Evolutionary conservation across 1,139 yeast genomes (phyloP).

Genomic region (Pichia sp.): DNA sequence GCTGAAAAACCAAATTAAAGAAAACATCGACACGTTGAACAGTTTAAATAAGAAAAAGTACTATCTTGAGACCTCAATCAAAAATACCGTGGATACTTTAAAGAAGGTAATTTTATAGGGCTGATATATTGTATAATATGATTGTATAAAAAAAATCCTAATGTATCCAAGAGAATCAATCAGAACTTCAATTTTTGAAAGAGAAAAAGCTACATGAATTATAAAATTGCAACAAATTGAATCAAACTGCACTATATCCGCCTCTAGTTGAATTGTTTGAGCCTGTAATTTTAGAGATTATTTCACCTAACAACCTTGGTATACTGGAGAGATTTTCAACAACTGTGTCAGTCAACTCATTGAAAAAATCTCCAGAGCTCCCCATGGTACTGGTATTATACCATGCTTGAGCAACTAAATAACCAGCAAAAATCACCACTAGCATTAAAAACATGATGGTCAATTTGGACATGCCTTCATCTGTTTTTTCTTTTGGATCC

Average conservation of each 20-base stretch:
- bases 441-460: slow-evolving; percentile 65
- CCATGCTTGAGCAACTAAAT: slow-evolving; percentile 77
- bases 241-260: slow-evolving; percentile 83
- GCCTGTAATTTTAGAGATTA: slow-evolving; percentile 55
- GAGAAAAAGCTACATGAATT: background rate
- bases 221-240: background rate
- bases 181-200: no score
- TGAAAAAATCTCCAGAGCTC: slow-evolving; percentile 24
- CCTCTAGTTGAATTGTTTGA: slow-evolving; percentile 40
- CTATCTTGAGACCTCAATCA: slow-evolving; percentile 70
- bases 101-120: slow-evolving; percentile 29
- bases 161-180: no score
- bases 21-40: slow-evolving; percentile 48
- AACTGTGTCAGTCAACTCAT: slow-evolving; percentile 68
- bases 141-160: no score
- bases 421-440: slow-evolving; percentile 60
- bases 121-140: no score
- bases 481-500: background rate
- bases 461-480: slow-evolving; percentile 62
- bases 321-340: slow-evolving; percentile 51
- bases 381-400: slow-evolving; percentile 50
- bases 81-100: slow-evolving; percentile 62
- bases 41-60: slow-evolving; percentile 60
- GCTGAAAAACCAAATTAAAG: slow-evolving; percentile 43
- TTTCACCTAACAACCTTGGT: slow-evolving; percentile 66